Conservation (phyloP, 139 green algal genomes). For the Tetraselmis chui region DNA sequence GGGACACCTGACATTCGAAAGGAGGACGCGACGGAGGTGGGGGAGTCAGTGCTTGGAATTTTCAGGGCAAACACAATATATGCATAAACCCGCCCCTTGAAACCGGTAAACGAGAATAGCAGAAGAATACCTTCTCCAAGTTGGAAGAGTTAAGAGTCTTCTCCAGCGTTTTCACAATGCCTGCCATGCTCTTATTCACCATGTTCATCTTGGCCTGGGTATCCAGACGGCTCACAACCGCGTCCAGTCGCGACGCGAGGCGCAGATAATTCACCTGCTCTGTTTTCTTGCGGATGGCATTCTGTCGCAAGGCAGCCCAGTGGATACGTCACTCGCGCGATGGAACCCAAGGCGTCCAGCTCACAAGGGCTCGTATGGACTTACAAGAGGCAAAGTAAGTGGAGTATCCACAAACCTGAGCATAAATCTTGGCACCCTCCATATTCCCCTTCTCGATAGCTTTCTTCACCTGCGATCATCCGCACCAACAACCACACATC, state of each 20-base stretch:
- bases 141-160: slow-evolving; percentile 78
- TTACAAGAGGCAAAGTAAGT: no score
- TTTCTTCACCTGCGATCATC: slow-evolving; percentile 83
- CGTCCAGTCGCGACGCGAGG: slow-evolving; percentile 82
- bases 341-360: no score
- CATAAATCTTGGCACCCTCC: slow-evolving; percentile 80
- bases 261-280: slow-evolving; percentile 95
- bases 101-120: no score
- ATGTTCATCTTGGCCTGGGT: slow-evolving; percentile 81
- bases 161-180: slow-evolving; percentile 91
- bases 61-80: background rate
- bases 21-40: background rate
- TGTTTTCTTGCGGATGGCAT: slow-evolving; percentile 86
- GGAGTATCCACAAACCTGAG: no score
- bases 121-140: slow-evolving; percentile 71
- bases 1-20: slow-evolving; percentile 16
- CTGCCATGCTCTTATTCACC: slow-evolving; percentile 86
- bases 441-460: slow-evolving; percentile 98
- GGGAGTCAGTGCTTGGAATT: background rate
- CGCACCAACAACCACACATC: no score
- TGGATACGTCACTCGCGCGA: no score
- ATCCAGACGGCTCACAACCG: slow-evolving; percentile 82
- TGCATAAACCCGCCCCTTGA: no score
- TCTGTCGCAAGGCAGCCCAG: slow-evolving; percentile 70
- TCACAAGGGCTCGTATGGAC: no score